Base-by-base conservation (phyloP, 805 yeast species). In the Hanseniaspora occidentalis region DNA sequence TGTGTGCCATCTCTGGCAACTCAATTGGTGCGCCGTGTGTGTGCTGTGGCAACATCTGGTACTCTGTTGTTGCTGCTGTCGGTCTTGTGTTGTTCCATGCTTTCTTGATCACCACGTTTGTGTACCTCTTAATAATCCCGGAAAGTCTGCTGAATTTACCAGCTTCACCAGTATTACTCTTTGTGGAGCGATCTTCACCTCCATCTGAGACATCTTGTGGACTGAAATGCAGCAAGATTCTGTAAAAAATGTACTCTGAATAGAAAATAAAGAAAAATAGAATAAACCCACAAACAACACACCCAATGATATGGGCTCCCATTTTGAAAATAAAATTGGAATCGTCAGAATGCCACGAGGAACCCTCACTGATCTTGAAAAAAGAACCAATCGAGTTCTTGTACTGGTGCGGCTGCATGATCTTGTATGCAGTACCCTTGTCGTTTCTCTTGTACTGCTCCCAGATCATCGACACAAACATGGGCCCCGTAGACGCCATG, bases 401-500 rank as follows among this genome's bases (percentile, higher is more conserved):
- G 59, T 84, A 83, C 56, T 81, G 86, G 31, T 64, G 65, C 4
- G 94, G 89, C 64, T 76, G 71, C 50, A 86, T 62, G 36, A 85
- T 74, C 49, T 84, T 65, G 16, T 84, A 79, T 31, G 67, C 72
- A 8, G 74, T 84, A 6, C 75, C 71, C 23, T 71, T 80, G 10
- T 35, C 18, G 81, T 84, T 78, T 48, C 95, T 70, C 59, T 81
- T 82, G 60, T 82, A 86, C 52, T 78, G 84, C 60, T 84, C 83
- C 86, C 94, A 82, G 50, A 88, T 70, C 26, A 84, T 86, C 17
- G 92, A 79, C 35, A 88, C 66, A 54, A 84, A 86, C 42, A 88
- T 63, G 0, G 96, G 96, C 10, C 96, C 96, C 0, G 96, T 88
- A 10, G 94, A 78, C 53, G 75, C 81, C 95, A 88, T 84, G 57